Percentiles rank a stretch among this genome's conserved stretches.
These are phyloP conservation scores for Knoxdaviesia proteae DNA, from an alignment of 2,329 filamentous ascomycete genomes.

Conservation along the genomic window DNA sequence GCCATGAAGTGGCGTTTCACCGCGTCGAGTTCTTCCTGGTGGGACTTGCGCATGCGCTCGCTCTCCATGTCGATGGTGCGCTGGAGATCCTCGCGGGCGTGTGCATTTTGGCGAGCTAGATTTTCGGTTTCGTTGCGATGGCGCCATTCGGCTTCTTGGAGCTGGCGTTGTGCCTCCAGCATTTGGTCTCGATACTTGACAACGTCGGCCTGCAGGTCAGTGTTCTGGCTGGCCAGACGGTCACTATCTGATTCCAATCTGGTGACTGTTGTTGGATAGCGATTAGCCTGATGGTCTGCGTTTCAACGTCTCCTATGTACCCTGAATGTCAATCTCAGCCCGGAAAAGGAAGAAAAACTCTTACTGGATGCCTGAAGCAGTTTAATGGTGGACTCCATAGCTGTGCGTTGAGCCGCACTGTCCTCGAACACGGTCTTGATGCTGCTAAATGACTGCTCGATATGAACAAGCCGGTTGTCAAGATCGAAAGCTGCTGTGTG, in stretches of 20 bases:
- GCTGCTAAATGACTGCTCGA: conserved; percentile 53
- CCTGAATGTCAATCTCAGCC: too few species aligned
- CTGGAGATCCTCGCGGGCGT: conserved; percentile 33
- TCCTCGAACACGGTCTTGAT: conserved; percentile 54
- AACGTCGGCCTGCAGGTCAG: conserved; percentile 33
- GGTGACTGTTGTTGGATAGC: conserved; percentile 15
- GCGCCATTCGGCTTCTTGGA: conserved; percentile 15
- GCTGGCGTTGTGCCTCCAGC: conserved; percentile 23
- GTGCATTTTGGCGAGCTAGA: conserved; percentile 27
- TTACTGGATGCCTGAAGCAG: conserved; percentile 56
- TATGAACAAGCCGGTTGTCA: conserved; percentile 50
- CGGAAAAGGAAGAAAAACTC: conserved; percentile 9
- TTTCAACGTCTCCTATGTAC: too few species aligned
- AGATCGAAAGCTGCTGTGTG: conserved; percentile 56
- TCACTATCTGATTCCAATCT: conserved; percentile 27
- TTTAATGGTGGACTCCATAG: conserved; percentile 53
- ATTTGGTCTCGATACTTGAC: conserved; percentile 26
- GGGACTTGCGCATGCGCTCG: conserved; percentile 34
- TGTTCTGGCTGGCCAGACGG: conserved; percentile 28
- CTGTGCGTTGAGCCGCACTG: conserved; percentile 45
- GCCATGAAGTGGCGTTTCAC: conserved; percentile 40
- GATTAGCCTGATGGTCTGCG: conserved; percentile 3
- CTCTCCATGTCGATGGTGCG: conserved; percentile 30
- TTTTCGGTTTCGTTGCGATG: conserved; percentile 34
- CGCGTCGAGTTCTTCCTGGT: conserved; percentile 47